Percentiles rank a stretch among this genome's conserved stretches.
These are phyloP conservation scores for Lotus japonicus DNA, from an alignment of 306 rosid species.

Conservation along the genomic window DNA sequence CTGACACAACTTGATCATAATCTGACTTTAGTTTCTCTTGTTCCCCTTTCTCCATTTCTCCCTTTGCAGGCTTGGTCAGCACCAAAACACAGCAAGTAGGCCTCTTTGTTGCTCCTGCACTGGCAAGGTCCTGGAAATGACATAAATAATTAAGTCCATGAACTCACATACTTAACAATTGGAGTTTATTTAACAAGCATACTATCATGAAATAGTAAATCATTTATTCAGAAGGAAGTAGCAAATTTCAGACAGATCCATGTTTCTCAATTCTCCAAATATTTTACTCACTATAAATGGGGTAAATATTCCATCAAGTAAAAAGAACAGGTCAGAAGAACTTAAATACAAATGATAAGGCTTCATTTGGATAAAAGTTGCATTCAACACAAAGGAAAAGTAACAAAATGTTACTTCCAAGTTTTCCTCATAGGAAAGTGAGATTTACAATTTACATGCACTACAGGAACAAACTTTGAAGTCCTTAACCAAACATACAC, in stretches of 20 bases:
- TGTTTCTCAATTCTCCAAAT: no score
- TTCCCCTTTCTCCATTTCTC: slow-evolving; percentile 52
- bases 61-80: slow-evolving; percentile 74
- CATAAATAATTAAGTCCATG: not conserved
- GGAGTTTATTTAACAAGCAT: not conserved
- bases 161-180: not conserved
- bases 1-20: slow-evolving; percentile 56
- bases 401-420: no score
- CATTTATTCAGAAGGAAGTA: not conserved
- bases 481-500: no score
- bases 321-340: not conserved
- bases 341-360: not conserved
- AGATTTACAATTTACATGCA: no score
- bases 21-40: slow-evolving; percentile 73
- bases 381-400: no score
- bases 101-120: slow-evolving; percentile 93
- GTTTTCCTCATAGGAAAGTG: no score
- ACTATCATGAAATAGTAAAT: not conserved
- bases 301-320: not conserved
- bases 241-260: not conserved
- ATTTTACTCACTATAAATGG: not conserved
- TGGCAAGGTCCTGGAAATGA: slow-evolving; percentile 73
- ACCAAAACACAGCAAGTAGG: slow-evolving; percentile 95
- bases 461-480: no score
- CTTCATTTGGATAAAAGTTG: no score